Base-by-base conservation (phyloP, 2,329 filamentous ascomycete genomes). In the Dactylellina cionopaga region DNA sequence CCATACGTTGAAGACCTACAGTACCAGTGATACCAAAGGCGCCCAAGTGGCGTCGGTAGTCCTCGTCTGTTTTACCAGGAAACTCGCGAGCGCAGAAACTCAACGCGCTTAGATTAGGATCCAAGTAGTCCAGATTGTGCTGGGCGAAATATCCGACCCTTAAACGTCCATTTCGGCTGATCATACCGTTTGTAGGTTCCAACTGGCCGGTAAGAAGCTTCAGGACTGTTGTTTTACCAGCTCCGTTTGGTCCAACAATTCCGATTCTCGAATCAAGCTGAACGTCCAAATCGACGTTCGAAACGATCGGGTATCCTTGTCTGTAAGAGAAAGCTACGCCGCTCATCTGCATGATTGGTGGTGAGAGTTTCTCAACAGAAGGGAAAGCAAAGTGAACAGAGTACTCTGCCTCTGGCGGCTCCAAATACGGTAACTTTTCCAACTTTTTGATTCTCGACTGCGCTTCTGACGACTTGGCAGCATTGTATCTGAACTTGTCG, bases 401-500 rank as follows among this genome's bases (percentile, higher is more conserved):
- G 84, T 99, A 99, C 81, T 96, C 94, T 70, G 89, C 88, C 83
- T 99, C 95, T 4, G 95, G 96, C 0, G 93, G 80, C 77, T 96
- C 90, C 56, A 99, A 86, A 1, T 96, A 84, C 1, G 96, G 95
- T 92, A 99, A 97, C 79, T 91, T 92, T 81, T 99, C 96, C 74
- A 99, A 85, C 80, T 99, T 99, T 86, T 99, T 99, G 86, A 99
- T 98, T 78, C 95, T 89, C 0, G 94, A 98, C 80, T 99, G 95
- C 1, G 95, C 95, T 84, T 99, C 95, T 6, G 94, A 96, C 0
- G 95, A 97, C 81, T 99, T 99, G 78, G 94, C 95, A 25, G 95
- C 95, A 80, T 99, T 99, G 86, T 99, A 99, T 58, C 95, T 89
- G 86, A 99, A 99, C 83, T 99, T 99, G 86, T 99, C 95, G 83